Percentiles rank a stretch among this genome's conserved stretches.
Evolutionary conservation across 768 basidiomycete genomes (phyloP).

Genomic region (Lyophyllum decastes): DNA sequence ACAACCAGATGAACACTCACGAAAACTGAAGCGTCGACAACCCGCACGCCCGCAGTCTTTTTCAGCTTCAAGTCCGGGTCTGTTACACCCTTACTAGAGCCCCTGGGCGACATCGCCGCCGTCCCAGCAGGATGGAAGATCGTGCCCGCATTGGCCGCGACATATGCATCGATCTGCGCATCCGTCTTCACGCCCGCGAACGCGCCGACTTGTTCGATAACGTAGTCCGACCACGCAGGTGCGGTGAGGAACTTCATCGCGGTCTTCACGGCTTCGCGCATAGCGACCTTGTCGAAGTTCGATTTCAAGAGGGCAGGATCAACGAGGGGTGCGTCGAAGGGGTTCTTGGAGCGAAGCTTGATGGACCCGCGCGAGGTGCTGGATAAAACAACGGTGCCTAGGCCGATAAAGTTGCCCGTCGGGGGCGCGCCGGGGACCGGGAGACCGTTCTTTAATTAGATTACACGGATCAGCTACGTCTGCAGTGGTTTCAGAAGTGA

Average conservation of each 20-base stretch:
- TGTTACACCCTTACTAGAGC: conserved; percentile 27
- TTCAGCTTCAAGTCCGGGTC: conserved; percentile 33
- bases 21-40: conserved; percentile 34
- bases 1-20: neutral
- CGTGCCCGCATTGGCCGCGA: conserved; percentile 17
- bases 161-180: conserved; percentile 21
- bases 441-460: conserved; percentile 8
- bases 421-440: conserved; percentile 26
- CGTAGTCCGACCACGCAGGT: conserved; percentile 22
- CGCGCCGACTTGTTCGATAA: conserved; percentile 10
- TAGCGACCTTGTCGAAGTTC: conserved; percentile 19
- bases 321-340: conserved; percentile 43
- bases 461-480: neutral
- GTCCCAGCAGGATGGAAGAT: conserved; percentile 28
- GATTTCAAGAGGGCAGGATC: conserved; percentile 43
- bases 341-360: conserved; percentile 36
- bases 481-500: neutral
- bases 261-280: conserved; percentile 1
- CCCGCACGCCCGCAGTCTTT: conserved; percentile 27
- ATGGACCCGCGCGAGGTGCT: conserved; percentile 27
- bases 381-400: conserved; percentile 15
- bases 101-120: conserved; percentile 25
- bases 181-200: conserved; percentile 20
- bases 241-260: conserved; percentile 18
- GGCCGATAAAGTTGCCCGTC: conserved; percentile 15